These are phyloP conservation scores for Gonapodya sp. DNA, from an alignment of 192 early-diverging fungal species.

Conservation along the genomic window DNA sequence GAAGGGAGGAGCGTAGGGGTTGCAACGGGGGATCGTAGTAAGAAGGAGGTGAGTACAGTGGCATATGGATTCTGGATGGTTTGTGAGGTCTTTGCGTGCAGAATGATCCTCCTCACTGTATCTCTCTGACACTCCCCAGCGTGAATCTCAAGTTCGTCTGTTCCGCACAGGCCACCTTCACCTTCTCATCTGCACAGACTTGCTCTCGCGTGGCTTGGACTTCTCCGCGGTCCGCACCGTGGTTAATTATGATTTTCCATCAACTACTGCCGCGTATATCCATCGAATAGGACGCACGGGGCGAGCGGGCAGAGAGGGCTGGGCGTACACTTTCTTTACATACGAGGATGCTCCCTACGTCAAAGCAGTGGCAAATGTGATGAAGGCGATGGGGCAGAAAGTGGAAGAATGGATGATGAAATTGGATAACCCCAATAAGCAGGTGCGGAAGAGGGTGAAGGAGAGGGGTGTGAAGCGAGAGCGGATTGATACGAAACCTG, in stretches of 20 bases:
- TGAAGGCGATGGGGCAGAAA: slow-evolving; percentile 89
- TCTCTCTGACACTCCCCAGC: slow-evolving; percentile 25
- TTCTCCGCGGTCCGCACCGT: slow-evolving; percentile 87
- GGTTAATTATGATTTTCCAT: slow-evolving; percentile 96
- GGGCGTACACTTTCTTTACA: slow-evolving; percentile 77
- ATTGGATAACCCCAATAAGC: slow-evolving; percentile 56
- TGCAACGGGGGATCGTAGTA: slow-evolving; percentile 92
- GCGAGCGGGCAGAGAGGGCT: slow-evolving; percentile 79
- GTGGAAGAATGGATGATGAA: slow-evolving; percentile 97
- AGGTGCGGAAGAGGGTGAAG: background rate
- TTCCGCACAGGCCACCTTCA: slow-evolving; percentile 86
- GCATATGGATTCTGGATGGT: slow-evolving; percentile 8
- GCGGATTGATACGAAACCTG: background rate
- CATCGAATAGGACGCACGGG: slow-evolving; percentile 95
- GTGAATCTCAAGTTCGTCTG: slow-evolving; percentile 79
- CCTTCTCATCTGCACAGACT: slow-evolving; percentile 92
- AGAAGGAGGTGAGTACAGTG: slow-evolving; percentile 52
- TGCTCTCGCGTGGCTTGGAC: slow-evolving; percentile 93
- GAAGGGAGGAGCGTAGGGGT: slow-evolving; percentile 98
- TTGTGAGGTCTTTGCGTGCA: background rate
- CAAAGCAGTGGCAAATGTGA: slow-evolving; percentile 75
- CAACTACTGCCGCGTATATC: slow-evolving; percentile 70
- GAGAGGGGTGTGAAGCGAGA: background rate
- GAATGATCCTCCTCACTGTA: background rate
- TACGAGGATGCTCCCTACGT: slow-evolving; percentile 30